Percentiles rank a stretch among this genome's conserved stretches.
Evolutionary conservation across 257 asterid genomes (phyloP).

Genomic region (Solanum pinnatisectum): DNA sequence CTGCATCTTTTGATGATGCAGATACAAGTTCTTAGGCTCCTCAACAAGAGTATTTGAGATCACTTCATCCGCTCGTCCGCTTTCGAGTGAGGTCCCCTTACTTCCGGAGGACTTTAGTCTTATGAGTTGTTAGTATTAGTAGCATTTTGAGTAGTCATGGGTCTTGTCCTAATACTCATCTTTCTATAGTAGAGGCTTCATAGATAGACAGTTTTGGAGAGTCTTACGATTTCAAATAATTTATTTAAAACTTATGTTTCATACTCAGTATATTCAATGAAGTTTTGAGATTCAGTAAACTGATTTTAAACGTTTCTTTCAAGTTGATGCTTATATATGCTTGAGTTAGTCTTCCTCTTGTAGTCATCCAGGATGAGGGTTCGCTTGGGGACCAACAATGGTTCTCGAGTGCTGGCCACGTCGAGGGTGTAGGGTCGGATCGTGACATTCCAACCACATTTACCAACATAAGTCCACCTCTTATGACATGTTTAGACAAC

Average conservation of each 20-base stretch:
- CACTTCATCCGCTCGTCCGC: too few relatives aligned
- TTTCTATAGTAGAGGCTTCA: neutral
- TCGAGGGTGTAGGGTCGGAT: neutral
- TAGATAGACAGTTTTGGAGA: neutral
- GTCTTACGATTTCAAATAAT: neutral
- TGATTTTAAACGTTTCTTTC: too few relatives aligned
- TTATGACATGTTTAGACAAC: too few relatives aligned
- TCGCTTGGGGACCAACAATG: too few relatives aligned
- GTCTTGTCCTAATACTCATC: neutral
- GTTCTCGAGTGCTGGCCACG: neutral
- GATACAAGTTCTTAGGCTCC: neutral
- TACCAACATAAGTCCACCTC: too few relatives aligned
- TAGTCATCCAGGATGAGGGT: neutral
- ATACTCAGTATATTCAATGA: neutral
- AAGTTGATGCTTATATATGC: neutral
- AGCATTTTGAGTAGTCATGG: neutral
- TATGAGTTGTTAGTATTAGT: too few relatives aligned
- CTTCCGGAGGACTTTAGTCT: neutral
- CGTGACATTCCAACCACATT: too few relatives aligned
- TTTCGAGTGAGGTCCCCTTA: too few relatives aligned
- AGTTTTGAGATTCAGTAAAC: too few relatives aligned
- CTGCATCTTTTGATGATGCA: neutral
- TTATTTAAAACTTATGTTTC: too few relatives aligned
- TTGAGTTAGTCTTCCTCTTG: neutral
- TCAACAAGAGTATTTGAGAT: too few relatives aligned